phyloP scores from a whole-genome alignment of 192 early-diverging fungal species.

The Dissophora globulifera region DNA sequence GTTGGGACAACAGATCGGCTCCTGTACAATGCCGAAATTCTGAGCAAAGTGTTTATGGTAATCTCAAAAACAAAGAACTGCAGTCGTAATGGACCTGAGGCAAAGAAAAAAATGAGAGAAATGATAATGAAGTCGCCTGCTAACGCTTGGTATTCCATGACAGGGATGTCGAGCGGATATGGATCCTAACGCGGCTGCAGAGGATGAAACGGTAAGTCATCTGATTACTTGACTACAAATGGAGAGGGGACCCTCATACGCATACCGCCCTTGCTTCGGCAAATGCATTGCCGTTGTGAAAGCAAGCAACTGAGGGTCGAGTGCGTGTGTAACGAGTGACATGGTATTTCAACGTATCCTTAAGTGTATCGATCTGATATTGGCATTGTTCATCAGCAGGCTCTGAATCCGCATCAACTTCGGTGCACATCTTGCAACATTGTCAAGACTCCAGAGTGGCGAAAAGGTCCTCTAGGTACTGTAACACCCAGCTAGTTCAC shows the following conservation, averaged over 20 bases:
- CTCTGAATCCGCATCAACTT: constrained; percentile 28
- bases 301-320: no score
- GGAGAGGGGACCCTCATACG: no score
- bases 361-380: no score
- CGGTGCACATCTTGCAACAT: constrained; percentile 47
- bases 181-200: constrained; percentile 25
- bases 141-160: neutral
- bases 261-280: no score
- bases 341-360: no score
- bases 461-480: constrained; percentile 49
- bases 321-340: no score
- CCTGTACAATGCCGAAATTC: constrained; percentile 45
- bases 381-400: constrained; percentile 3
- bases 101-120: no score
- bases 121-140: neutral
- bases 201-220: constrained; percentile 38
- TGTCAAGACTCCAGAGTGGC: constrained; percentile 53
- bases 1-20: constrained; percentile 40
- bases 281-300: no score
- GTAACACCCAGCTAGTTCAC: no score
- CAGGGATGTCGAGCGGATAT: constrained; percentile 43
- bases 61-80: neutral
- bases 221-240: neutral
- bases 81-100: no score
- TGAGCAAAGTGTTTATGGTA: constrained; percentile 53